These are phyloP conservation scores for Hawksworthiomyces lignivorus DNA, from an alignment of 2,329 filamentous ascomycete genomes.

Conservation along the genomic window DNA sequence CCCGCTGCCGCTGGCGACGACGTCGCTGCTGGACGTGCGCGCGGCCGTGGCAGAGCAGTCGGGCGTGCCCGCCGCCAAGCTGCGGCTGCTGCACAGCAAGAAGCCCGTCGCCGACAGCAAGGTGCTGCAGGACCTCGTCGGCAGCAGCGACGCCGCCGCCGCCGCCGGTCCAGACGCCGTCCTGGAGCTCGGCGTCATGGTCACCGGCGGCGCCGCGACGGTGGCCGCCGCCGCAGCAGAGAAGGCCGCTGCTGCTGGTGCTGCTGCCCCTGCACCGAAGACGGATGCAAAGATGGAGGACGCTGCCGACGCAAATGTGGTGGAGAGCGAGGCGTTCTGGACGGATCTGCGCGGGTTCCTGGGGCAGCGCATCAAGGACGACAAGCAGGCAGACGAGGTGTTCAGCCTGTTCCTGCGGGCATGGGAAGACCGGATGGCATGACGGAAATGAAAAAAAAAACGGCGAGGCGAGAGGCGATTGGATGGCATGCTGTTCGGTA, in stretches of 20 bases:
- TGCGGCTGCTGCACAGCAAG: slow-evolving; percentile 80
- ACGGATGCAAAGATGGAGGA: slow-evolving; percentile 30
- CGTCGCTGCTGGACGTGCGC: slow-evolving; percentile 75
- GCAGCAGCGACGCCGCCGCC: slow-evolving; percentile 36
- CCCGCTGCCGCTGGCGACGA: slow-evolving; percentile 51
- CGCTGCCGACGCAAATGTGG: slow-evolving; percentile 34
- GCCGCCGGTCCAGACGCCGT: slow-evolving; percentile 33
- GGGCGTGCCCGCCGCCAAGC: slow-evolving; percentile 62
- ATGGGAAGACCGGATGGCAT: slow-evolving; percentile 45
- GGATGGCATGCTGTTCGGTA: no score
- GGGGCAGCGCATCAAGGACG: slow-evolving; percentile 69
- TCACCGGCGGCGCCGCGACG: slow-evolving; percentile 62
- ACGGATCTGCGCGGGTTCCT: slow-evolving; percentile 74
- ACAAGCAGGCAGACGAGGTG: slow-evolving; percentile 55
- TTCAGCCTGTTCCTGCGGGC: slow-evolving; percentile 61
- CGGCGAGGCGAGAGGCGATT: no score
- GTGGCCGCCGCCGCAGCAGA: slow-evolving; percentile 22
- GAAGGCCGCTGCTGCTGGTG: no score
- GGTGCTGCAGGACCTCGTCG: slow-evolving; percentile 63
- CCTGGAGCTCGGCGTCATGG: slow-evolving; percentile 80
- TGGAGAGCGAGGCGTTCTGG: slow-evolving; percentile 77
- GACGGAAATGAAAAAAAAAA: no score
- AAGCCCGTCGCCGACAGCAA: slow-evolving; percentile 77
- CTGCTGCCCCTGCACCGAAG: no score
- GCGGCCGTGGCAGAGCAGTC: slow-evolving; percentile 56